Conservation (phyloP, 345 rosid genomes). For the Hypericum androsaemum region DNA sequence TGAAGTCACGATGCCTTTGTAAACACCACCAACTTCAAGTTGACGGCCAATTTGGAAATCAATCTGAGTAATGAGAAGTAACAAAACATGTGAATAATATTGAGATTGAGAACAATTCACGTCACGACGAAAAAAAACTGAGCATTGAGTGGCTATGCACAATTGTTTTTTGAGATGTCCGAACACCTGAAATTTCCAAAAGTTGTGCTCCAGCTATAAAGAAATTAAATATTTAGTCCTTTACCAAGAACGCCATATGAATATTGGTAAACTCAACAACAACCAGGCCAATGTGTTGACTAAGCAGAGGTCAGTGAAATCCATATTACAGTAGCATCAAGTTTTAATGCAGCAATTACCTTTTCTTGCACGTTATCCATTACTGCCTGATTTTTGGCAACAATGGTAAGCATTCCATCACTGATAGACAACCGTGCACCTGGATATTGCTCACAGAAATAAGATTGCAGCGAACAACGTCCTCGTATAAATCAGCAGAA, state of each 20-base stretch:
- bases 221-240: too few relatives aligned
- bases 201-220: too few relatives aligned
- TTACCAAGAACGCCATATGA: neutral
- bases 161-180: too few relatives aligned
- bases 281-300: neutral
- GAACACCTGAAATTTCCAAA: too few relatives aligned
- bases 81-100: neutral
- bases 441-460: conserved; percentile 19
- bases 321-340: too few relatives aligned
- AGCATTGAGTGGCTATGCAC: too few relatives aligned
- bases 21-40: conserved; percentile 73
- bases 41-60: conserved; percentile 76
- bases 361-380: conserved; percentile 79
- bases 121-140: too few relatives aligned
- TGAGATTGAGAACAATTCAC: too few relatives aligned
- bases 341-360: conserved; percentile 26
- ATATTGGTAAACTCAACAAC: neutral
- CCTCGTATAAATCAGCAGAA: neutral
- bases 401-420: conserved; percentile 69
- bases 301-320: too few relatives aligned
- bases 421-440: conserved; percentile 75
- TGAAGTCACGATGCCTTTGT: conserved; percentile 79
- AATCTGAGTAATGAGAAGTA: conserved; percentile 37
- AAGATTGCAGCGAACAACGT: neutral
- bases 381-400: conserved; percentile 64